Evolutionary conservation across 108 stramenopile species (phyloP).

Genomic region (Nitzschia sp.): DNA sequence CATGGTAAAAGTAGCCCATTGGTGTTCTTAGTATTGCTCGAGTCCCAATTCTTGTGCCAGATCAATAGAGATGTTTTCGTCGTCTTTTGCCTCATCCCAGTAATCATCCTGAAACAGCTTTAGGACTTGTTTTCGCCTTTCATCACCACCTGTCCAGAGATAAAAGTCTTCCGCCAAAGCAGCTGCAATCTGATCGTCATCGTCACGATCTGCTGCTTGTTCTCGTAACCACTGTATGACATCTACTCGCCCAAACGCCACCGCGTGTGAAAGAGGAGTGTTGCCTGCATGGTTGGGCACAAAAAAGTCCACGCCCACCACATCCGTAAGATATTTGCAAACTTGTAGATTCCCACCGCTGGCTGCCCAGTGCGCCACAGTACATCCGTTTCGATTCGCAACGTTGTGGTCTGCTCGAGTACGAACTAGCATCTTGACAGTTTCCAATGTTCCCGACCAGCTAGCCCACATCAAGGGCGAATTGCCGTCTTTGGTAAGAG

Average conservation of each 20-base stretch:
- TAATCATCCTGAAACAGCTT: constrained; percentile 49
- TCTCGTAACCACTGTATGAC: constrained; percentile 71
- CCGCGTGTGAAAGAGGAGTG: constrained; percentile 80
- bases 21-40: background rate
- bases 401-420: constrained; percentile 59
- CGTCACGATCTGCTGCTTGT: constrained; percentile 28
- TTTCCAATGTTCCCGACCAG: constrained; percentile 76
- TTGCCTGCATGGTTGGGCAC: constrained; percentile 71
- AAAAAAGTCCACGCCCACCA: constrained; percentile 66
- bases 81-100: constrained; percentile 18
- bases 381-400: constrained; percentile 79
- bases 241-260: constrained; percentile 70
- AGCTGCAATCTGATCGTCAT: constrained; percentile 35
- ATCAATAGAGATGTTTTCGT: background rate
- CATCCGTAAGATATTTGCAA: constrained; percentile 68
- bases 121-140: constrained; percentile 39
- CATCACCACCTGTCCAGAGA: constrained; percentile 45
- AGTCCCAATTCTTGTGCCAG: background rate
- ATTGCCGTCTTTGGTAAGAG: constrained; percentile 79
- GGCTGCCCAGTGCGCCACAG: constrained; percentile 76
- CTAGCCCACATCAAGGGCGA: constrained; percentile 86
- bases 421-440: constrained; percentile 69
- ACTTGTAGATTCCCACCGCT: constrained; percentile 61
- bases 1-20: too few species aligned
- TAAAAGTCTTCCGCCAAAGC: constrained; percentile 53